Conservation (phyloP, 2,329 filamentous ascomycete genomes). For the Aspergillus sp. region DNA sequence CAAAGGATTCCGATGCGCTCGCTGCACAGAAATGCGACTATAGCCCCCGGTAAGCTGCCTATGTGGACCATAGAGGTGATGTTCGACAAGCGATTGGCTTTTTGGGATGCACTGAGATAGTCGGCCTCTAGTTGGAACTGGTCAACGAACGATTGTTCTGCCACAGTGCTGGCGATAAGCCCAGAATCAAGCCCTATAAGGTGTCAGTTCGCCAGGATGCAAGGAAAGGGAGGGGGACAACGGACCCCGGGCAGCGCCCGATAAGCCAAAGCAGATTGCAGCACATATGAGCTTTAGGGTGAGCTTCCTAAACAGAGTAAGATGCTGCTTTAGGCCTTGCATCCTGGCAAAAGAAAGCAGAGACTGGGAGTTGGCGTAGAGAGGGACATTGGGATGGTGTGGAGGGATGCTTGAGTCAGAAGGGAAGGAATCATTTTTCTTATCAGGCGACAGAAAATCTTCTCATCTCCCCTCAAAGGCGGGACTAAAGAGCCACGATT, state of each 20-base stretch:
- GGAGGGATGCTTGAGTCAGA: neutral
- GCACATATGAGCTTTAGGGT: constrained; percentile 4
- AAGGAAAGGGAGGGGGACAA: neutral
- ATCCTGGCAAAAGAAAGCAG: neutral
- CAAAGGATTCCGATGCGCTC: constrained; percentile 31
- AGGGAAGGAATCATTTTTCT: neutral
- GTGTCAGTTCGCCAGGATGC: neutral
- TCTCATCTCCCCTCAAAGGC: neutral
- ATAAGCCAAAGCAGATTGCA: constrained; percentile 5
- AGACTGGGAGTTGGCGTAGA: neutral
- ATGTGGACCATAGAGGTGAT: constrained; percentile 46
- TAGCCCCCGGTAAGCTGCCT: constrained; percentile 40
- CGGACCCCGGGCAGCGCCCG: constrained; percentile 5
- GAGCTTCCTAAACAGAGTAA: neutral
- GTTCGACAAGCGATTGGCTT: constrained; percentile 38
- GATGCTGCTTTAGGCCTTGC: neutral
- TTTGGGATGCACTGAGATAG: constrained; percentile 19
- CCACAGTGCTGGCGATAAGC: constrained; percentile 24
- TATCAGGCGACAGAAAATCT: neutral
- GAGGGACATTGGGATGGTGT: neutral
- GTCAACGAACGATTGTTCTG: constrained; percentile 20
- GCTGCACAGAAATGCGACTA: constrained; percentile 30
- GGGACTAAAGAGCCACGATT: neutral
- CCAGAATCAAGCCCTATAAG: constrained; percentile 23
- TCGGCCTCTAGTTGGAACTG: constrained; percentile 16